Evolutionary conservation across 768 basidiomycete species (phyloP).

Genomic region (Kwoniella shandongensis): DNA sequence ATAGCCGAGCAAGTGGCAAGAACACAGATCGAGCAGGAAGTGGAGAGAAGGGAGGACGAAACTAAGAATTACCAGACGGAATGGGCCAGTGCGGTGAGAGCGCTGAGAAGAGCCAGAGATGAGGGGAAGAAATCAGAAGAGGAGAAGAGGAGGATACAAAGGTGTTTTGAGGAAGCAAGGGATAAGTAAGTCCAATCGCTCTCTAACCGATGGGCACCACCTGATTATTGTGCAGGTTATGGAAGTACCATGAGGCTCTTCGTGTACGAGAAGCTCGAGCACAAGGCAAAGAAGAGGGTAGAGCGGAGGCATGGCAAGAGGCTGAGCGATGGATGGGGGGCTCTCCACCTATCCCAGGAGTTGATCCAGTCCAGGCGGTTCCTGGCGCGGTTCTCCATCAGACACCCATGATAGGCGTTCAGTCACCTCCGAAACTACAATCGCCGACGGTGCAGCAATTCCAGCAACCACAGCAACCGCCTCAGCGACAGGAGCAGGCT

Average conservation of each 20-base stretch:
- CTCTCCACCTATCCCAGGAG: constrained; percentile 47
- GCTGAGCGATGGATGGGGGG: constrained; percentile 51
- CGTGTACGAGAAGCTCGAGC: constrained; percentile 47
- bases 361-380: constrained; percentile 43
- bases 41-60: constrained; percentile 30
- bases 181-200: constrained; percentile 42
- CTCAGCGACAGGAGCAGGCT: constrained; percentile 7
- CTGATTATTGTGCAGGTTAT: constrained; percentile 25
- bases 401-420: constrained; percentile 25
- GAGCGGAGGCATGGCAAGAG: constrained; percentile 52
- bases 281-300: constrained; percentile 49
- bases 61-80: constrained; percentile 47
- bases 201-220: not conserved
- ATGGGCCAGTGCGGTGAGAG: constrained; percentile 48
- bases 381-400: constrained; percentile 38
- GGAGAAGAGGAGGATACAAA: constrained; percentile 44
- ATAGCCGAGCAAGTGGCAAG: constrained; percentile 51
- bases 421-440: constrained; percentile 8
- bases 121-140: constrained; percentile 49
- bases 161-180: constrained; percentile 48
- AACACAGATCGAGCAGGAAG: constrained; percentile 38
- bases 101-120: constrained; percentile 47
- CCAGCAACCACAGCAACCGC: constrained; percentile 15
- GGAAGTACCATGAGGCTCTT: constrained; percentile 47
- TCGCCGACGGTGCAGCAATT: constrained; percentile 10